These are phyloP conservation scores for Senecio squalidus DNA, from an alignment of 140 eudicot species.

Conservation along the genomic window DNA sequence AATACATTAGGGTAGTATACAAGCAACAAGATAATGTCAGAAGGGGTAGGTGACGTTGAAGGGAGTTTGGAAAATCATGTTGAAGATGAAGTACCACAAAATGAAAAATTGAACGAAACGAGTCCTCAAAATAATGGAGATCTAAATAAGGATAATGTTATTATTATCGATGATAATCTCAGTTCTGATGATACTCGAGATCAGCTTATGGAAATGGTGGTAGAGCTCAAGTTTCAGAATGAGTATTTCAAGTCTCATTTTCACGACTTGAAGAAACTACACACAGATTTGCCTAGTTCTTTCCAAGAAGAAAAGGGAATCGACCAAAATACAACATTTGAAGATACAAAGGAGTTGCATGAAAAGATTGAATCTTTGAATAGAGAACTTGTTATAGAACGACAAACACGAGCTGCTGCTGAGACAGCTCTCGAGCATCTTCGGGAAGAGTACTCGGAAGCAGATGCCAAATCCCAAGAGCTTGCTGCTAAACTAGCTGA, in stretches of 20 bases:
- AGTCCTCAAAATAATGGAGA: conserved; percentile 21
- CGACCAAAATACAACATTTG: conserved; percentile 28
- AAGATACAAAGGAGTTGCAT: conserved; percentile 37
- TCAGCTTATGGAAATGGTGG: conserved; percentile 61
- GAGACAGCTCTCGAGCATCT: conserved; percentile 90
- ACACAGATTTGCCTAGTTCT: conserved; percentile 29
- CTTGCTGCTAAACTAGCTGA: conserved; percentile 79
- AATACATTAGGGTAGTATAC: conserved; percentile 11
- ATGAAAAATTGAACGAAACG: conserved; percentile 19
- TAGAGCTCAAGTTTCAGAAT: conserved; percentile 69
- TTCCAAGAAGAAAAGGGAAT: conserved; percentile 18
- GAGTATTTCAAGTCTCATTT: conserved; percentile 81
- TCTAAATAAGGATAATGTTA: conserved; percentile 34
- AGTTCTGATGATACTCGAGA: conserved; percentile 33
- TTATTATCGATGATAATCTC: conserved; percentile 14
- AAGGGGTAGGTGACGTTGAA: conserved; percentile 34
- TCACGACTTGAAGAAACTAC: conserved; percentile 44
- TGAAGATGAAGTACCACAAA: conserved; percentile 29
- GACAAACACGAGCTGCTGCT: conserved; percentile 89
- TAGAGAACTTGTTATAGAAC: conserved; percentile 70
- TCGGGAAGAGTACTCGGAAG: conserved; percentile 61
- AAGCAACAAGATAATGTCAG: conserved; percentile 35
- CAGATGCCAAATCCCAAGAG: conserved; percentile 81
- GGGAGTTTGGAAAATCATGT: conserved; percentile 25
- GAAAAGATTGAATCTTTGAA: conserved; percentile 58